phyloP scores from a whole-genome alignment of 768 basidiomycete species.

The Tulasnella sp. region DNA sequence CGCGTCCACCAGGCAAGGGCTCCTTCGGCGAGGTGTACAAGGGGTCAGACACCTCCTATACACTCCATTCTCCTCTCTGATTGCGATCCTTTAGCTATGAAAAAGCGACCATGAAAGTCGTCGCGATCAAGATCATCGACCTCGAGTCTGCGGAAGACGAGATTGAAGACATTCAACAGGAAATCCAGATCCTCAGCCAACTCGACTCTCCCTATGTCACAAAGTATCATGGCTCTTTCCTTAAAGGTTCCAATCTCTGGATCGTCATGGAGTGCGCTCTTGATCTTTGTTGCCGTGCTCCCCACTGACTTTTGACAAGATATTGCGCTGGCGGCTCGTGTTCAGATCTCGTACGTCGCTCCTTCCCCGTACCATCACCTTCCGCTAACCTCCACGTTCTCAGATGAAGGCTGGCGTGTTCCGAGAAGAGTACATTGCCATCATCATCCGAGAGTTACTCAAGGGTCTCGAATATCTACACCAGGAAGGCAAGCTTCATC shows the following conservation, averaged over 20 bases:
- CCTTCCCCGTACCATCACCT: conserved; percentile 10
- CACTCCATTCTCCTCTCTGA: not conserved
- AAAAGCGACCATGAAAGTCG: conserved; percentile 88
- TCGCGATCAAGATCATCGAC: conserved; percentile 99
- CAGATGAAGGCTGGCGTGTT: conserved; percentile 99
- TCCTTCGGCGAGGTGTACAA: conserved; percentile 99
- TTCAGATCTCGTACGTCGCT: conserved; percentile 69
- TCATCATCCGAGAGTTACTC: conserved; percentile 84
- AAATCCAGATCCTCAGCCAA: conserved; percentile 95
- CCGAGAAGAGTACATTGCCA: conserved; percentile 97
- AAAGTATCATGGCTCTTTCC: conserved; percentile 91
- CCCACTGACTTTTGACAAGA: conserved; percentile 32
- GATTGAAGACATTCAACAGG: conserved; percentile 98
- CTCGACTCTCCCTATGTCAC: conserved; percentile 94
- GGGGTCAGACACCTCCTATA: conserved; percentile 51
- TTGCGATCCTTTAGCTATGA: conserved; percentile 51
- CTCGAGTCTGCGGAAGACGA: conserved; percentile 98
- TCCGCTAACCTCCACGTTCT: not conserved
- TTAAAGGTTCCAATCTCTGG: conserved; percentile 95
- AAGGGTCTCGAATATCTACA: conserved; percentile 92
- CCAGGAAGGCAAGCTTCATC: conserved; percentile 88
- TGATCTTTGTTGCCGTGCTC: not conserved
- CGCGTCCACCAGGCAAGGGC: conserved; percentile 61
- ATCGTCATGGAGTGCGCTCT: conserved; percentile 87
- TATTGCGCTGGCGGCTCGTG: conserved; percentile 98